Percentiles rank a stretch among this genome's conserved stretches.
These are phyloP conservation scores for Pseudonitzschia multistriata DNA, from an alignment of 108 stramenopile species.

Conservation along the genomic window DNA sequence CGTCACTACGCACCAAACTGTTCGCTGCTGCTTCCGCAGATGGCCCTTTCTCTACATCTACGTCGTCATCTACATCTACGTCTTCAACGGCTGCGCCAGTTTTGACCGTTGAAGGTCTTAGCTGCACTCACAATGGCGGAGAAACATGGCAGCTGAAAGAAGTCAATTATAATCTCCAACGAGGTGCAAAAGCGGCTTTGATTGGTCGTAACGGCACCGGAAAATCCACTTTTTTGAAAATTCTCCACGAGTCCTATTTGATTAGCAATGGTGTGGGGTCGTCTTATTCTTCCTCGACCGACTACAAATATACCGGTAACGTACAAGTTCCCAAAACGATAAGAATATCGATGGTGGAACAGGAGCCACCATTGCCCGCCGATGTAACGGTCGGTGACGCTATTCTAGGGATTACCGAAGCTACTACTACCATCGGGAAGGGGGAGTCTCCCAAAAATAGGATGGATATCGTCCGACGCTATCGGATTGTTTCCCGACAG, in stretches of 20 bases:
- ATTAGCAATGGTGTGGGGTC: constrained; percentile 20
- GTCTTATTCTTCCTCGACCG: neutral
- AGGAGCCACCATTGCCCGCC: constrained; percentile 64
- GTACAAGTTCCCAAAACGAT: constrained; percentile 48
- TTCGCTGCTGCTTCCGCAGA: constrained; percentile 4
- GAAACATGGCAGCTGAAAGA: constrained; percentile 69
- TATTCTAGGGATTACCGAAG: constrained; percentile 49
- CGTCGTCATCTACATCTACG: constrained; percentile 10
- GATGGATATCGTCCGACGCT: constrained; percentile 59
- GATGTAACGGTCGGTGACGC: constrained; percentile 78
- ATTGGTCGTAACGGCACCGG: constrained; percentile 82
- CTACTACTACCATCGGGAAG: neutral
- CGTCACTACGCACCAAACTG: neutral
- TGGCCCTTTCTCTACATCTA: neutral
- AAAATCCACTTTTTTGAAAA: constrained; percentile 68
- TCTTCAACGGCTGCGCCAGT: constrained; percentile 39
- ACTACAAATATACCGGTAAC: constrained; percentile 54
- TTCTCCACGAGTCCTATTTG: constrained; percentile 53
- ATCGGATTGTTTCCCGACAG: constrained; percentile 44
- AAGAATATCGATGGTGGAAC: constrained; percentile 70
- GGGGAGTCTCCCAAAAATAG: constrained; percentile 28
- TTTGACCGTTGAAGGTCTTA: constrained; percentile 42
- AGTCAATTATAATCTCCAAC: constrained; percentile 68
- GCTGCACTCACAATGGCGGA: constrained; percentile 65
- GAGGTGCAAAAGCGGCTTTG: constrained; percentile 62